Base-by-base conservation (phyloP, 1,139 yeast species). In the Scheffersomyces titani region DNA sequence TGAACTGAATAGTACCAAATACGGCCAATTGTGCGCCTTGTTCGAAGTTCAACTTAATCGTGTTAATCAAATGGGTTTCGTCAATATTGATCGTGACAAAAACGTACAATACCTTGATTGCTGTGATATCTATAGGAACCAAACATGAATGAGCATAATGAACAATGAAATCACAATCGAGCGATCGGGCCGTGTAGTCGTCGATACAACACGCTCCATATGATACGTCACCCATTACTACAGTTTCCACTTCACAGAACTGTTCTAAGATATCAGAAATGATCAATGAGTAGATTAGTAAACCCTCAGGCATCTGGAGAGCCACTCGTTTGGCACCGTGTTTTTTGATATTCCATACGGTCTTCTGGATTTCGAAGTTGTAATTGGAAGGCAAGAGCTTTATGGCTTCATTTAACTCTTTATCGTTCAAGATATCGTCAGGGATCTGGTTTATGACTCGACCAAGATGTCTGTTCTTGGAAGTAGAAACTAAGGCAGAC, bases 121-220 rank as follows among this genome's bases (percentile, higher is more conserved):
- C 78, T 2, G 98, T 94, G 40, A 93, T 83, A 69, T 93, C 99
- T 40, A 94, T 91, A 1, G 99, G 99, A 1, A 94, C 98, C 53
- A 94, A 79, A 73, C 99, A 94, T 16, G 97, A 92, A 71, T 94
- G 99, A 1, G 99, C 99, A 72, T 94, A 94, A 73, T 96, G 99
- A 13, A 94, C 92, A 57, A 94, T 87, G 64, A 93, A 90, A 70
- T 94, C 99, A 73, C 99, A 96, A 55, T 90, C 97, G 51, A 94
- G 75, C 0, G 98, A 88, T 59, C 93, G 78, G 3, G 99, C 99
- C 0, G 99, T 93, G 69, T 82, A 94, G 70, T 94, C 99, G 70
- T 94, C 99, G 54, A 94, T 92, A 73, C 99, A 94, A 70, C 99
- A 94, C 0, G 99, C 99, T 44, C 99, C 99, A 67, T 94, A 94